Conservation (phyloP, 164 flowering plant genomes). For the Pachysandra terminalis region DNA sequence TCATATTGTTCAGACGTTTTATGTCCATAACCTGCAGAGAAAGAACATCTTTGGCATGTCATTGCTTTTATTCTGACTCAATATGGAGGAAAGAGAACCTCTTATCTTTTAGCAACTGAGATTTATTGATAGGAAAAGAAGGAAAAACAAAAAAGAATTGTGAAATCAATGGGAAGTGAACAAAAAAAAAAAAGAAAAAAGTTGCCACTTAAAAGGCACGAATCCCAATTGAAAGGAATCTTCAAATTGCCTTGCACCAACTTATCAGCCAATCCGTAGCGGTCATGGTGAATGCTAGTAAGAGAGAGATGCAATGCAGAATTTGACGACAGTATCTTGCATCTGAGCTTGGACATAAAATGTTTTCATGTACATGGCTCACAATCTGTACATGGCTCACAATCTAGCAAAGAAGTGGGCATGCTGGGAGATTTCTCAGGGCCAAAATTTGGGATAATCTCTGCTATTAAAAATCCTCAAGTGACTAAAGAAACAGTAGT, state of each 20-base stretch:
- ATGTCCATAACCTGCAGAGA: conserved; percentile 74
- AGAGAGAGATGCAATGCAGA: neutral
- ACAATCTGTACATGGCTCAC: no score
- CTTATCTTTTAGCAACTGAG: neutral
- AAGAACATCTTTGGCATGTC: conserved; percentile 1
- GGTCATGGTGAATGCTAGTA: neutral
- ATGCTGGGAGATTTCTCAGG: no score
- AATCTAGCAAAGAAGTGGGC: no score
- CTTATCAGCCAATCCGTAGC: neutral
- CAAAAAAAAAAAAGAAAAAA: no score
- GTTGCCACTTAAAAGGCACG: neutral
- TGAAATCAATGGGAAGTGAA: neutral
- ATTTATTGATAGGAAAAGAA: no score
- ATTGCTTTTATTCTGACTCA: neutral
- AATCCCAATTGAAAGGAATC: neutral
- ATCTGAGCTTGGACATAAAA: no score
- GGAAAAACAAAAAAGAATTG: no score
- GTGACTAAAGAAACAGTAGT: no score
- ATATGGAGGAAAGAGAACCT: neutral
- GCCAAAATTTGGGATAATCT: no score
- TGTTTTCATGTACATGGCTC: no score
- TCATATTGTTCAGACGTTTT: conserved; percentile 93
- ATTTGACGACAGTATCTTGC: neutral
- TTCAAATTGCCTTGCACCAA: neutral
- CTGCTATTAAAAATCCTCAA: no score